Evolutionary conservation across 441 rosid species (phyloP), one percentile per base, ranked within the genome.

Genomic region (Cnidoscolus chayamansa): DNA sequence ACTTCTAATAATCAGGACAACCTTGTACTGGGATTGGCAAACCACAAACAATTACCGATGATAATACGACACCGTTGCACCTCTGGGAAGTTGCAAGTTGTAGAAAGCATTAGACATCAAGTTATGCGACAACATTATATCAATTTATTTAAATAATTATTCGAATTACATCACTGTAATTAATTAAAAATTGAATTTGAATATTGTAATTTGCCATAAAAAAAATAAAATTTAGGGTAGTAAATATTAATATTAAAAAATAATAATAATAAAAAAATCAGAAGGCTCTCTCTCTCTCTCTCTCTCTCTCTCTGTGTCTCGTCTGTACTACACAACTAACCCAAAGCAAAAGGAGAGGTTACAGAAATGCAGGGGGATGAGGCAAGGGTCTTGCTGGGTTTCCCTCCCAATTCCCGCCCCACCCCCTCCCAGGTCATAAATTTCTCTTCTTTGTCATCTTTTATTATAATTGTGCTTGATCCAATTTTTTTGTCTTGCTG

Each of bases 351-450:
- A 31, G 11, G 35, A 70, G 17, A 45, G 15, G 37, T 20, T 56
- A 61, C 48, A 67, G 87, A 80, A 61, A 93, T 93, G 98, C 77
- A 77, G 86, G 87, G 77, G 65, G 87, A 87, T 75, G 94, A 93
- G 78, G 97, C 97, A 69, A 84, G 82, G 76, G 71, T 80, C 68
- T 81, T 85, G 79, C 84, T 93, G 70, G 91, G 94, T 72, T 88
- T 91, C 82, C 84, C 90, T 80, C 86, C 89, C 57, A 43, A 74
- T 79, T 89, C 90, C 79, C 74, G 78, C 73, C 92, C 95, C 20
- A 72, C 84, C 73, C 73, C 74, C 62, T 86, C 83, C 70, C 88
- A 91, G 98, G 94, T 87, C 19, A 3, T 17, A 19, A 50, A 51
- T 2, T 1, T 45, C 37, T 17, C 32, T n/a, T 56, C 58, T 2